Conservation (phyloP, 2,329 filamentous ascomycete species). For the Phialemoniopsis sp. region DNA sequence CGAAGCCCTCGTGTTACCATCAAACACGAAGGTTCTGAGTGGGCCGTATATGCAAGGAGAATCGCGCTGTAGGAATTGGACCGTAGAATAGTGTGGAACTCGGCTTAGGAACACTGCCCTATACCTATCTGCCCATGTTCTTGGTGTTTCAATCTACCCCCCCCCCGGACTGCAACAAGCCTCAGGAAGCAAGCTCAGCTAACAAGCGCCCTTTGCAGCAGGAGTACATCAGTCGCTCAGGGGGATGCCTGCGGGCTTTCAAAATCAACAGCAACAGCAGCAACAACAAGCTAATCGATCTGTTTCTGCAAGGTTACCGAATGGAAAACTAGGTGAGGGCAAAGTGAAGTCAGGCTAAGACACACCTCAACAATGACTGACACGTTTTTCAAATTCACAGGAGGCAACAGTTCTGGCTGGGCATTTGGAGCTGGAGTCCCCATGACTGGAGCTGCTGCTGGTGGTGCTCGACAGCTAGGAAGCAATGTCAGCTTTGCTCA, state of each 20-base stretch:
- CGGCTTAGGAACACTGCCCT: too few species aligned
- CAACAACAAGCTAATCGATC: constrained; percentile 53
- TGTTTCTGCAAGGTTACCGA: constrained; percentile 57
- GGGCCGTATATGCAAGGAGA: too few species aligned
- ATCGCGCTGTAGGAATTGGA: too few species aligned
- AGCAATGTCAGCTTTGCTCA: constrained; percentile 64
- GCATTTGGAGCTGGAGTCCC: constrained; percentile 58
- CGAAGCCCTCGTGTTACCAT: too few species aligned
- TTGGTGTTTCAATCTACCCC: background rate
- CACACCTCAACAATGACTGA: too few species aligned
- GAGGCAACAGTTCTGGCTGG: constrained; percentile 53
- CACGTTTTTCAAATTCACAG: constrained; percentile 17
- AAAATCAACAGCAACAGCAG: constrained; percentile 55
- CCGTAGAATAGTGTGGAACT: too few species aligned
- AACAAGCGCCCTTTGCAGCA: constrained; percentile 34
- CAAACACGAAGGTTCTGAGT: too few species aligned
- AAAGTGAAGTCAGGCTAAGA: too few species aligned
- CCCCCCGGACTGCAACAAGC: background rate
- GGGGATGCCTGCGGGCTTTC: constrained; percentile 58
- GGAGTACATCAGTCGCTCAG: constrained; percentile 59
- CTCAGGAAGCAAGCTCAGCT: constrained; percentile 13
- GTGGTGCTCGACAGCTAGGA: constrained; percentile 44
- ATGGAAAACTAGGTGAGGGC: constrained; percentile 59
- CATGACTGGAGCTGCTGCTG: constrained; percentile 46
- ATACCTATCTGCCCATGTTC: too few species aligned